These are phyloP conservation scores for Zygoascus flipseniorum DNA, from an alignment of 805 yeast species.

Conservation along the genomic window DNA sequence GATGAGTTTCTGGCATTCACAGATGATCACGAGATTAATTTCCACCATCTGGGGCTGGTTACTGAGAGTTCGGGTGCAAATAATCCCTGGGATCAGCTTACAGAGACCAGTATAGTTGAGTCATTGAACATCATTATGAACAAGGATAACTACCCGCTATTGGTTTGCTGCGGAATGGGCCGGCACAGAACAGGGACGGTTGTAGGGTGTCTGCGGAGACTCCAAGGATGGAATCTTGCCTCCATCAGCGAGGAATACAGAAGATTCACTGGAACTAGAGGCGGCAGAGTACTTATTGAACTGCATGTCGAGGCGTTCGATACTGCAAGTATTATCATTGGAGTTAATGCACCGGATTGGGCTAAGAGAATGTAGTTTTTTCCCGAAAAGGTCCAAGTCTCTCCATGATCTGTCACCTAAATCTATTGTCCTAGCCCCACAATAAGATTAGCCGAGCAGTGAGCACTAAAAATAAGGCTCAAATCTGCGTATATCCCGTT, in stretches of 20 bases:
- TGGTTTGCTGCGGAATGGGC: constrained; percentile 98
- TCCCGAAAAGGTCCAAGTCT: no score
- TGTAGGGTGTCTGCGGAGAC: constrained; percentile 81
- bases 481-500: no score
- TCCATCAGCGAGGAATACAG: constrained; percentile 89
- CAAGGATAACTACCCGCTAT: constrained; percentile 67
- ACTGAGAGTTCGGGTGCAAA: constrained; percentile 34
- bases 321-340: constrained; percentile 35
- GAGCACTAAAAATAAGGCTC: no score
- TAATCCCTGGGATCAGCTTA: constrained; percentile 94
- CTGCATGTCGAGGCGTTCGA: constrained; percentile 72
- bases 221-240: constrained; percentile 99
- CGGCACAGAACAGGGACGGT: constrained; percentile 96
- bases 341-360: constrained; percentile 42
- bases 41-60: constrained; percentile 76
- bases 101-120: constrained; percentile 68
- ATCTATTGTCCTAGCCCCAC: no score
- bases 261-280: constrained; percentile 85
- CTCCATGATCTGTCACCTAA: no score
- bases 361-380: neutral
- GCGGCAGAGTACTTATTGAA: constrained; percentile 89
- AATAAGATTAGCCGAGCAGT: no score
- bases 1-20: constrained; percentile 81
- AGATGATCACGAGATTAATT: constrained; percentile 56
- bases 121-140: constrained; percentile 72